A percentile compares a stretch with the other conserved stretches of the same genome.
These are phyloP conservation scores for Metarhizium robertsii DNA, from an alignment of 2,329 filamentous ascomycete species.

Conservation along the genomic window DNA sequence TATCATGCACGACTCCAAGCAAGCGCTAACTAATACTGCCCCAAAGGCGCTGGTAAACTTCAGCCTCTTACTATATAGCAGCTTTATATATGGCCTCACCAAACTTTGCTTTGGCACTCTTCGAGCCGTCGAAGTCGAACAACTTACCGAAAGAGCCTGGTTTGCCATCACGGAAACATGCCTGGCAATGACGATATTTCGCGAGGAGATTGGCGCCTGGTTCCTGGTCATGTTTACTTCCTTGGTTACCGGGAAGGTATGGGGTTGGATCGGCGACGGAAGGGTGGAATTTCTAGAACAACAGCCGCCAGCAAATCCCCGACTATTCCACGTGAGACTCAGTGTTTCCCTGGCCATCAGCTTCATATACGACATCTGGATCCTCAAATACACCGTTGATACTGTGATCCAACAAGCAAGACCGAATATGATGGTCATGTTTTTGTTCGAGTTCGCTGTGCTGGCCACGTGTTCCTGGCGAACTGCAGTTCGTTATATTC, in stretches of 20 bases:
- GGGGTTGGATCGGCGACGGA: slow-evolving; percentile 97
- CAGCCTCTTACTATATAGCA: slow-evolving; percentile 69
- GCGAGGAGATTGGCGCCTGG: slow-evolving; percentile 89
- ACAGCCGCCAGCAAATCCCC: slow-evolving; percentile 81
- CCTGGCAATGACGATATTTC: slow-evolving; percentile 95
- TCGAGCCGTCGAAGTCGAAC: slow-evolving; percentile 89
- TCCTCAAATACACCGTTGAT: slow-evolving; percentile 73
- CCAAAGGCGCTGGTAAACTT: slow-evolving; percentile 81
- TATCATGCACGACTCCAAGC: not conserved
- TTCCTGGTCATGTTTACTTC: slow-evolving; percentile 95
- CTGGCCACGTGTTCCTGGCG: slow-evolving; percentile 71
- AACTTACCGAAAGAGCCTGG: slow-evolving; percentile 96
- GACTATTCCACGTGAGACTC: slow-evolving; percentile 77
- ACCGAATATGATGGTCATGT: slow-evolving; percentile 99
- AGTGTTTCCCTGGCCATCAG: slow-evolving; percentile 71
- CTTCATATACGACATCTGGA: slow-evolving; percentile 66
- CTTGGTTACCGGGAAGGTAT: slow-evolving; percentile 88
- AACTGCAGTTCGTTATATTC: slow-evolving; percentile 66
- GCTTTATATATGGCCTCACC: slow-evolving; percentile 78
- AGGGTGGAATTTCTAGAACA: slow-evolving; percentile 92
- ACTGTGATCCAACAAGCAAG: slow-evolving; percentile 78
- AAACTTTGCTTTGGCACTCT: slow-evolving; percentile 83
- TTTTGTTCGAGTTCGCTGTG: slow-evolving; percentile 93
- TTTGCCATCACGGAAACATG: slow-evolving; percentile 96
- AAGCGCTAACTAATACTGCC: not conserved